These are phyloP conservation scores for Blastocystis sp. DNA, from an alignment of 352 stramenopile species.

Conservation along the genomic window DNA sequence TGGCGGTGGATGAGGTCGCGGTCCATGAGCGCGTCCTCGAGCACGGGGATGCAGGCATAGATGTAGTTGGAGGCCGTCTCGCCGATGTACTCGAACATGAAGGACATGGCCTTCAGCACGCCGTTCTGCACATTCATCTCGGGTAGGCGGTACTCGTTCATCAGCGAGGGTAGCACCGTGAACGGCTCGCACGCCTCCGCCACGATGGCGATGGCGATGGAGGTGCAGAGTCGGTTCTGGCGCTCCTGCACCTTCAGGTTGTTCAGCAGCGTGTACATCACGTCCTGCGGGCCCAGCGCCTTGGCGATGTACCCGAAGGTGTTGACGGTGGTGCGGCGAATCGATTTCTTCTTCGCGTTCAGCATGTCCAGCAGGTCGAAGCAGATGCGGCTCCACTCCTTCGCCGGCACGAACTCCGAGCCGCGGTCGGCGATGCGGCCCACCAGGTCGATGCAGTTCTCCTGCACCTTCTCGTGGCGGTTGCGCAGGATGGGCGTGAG, in stretches of 20 bases:
- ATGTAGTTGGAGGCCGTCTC: slow-evolving; percentile 99
- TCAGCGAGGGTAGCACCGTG: slow-evolving; percentile 94
- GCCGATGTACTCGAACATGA: slow-evolving; percentile 99
- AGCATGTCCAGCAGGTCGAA: slow-evolving; percentile 99
- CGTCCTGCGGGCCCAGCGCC: slow-evolving; percentile 96
- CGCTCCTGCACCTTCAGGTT: slow-evolving; percentile 99
- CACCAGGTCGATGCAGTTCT: slow-evolving; percentile 97
- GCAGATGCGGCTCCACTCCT: slow-evolving; percentile 99
- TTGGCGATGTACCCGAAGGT: slow-evolving; percentile 99
- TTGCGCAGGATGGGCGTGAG: slow-evolving; percentile 83
- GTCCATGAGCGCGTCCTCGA: slow-evolving; percentile 98
- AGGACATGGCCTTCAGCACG: slow-evolving; percentile 97
- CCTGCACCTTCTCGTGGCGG: slow-evolving; percentile 97
- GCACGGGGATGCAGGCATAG: slow-evolving; percentile 92
- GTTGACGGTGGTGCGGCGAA: slow-evolving; percentile 93
- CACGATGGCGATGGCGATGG: slow-evolving; percentile 98
- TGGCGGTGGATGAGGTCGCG: slow-evolving; percentile 93
- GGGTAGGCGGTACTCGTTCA: slow-evolving; percentile 98
- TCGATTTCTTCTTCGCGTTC: slow-evolving; percentile 97
- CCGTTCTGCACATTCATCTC: slow-evolving; percentile 99
- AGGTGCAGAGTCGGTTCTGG: slow-evolving; percentile 97
- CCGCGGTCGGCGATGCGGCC: slow-evolving; percentile 94
- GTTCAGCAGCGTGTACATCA: slow-evolving; percentile 96
- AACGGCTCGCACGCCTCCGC: slow-evolving; percentile 97
- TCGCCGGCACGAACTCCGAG: slow-evolving; percentile 92